phyloP scores from a whole-genome alignment of 2,329 filamentous ascomycete genomes.

The Aotearoamyces nothofagi region DNA sequence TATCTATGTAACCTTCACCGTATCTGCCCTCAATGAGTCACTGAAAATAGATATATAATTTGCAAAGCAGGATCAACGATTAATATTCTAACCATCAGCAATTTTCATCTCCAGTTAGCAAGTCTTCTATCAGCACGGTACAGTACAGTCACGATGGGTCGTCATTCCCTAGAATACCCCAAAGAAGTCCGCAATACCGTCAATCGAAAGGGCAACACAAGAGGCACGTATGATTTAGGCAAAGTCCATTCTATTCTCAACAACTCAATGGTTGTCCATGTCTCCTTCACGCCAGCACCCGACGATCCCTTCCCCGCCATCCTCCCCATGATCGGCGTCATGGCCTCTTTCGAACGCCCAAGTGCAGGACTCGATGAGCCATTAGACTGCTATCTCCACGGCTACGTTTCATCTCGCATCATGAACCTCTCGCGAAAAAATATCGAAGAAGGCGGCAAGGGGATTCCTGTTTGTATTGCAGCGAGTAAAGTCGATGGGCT shows the following conservation, averaged over 20 bases:
- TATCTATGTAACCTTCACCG: no score
- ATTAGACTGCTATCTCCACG: slow-evolving; percentile 68
- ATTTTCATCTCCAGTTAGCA: no score
- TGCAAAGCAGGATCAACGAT: no score
- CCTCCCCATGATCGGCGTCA: slow-evolving; percentile 75
- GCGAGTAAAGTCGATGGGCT: slow-evolving; percentile 67
- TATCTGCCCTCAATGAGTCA: no score
- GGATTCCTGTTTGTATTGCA: slow-evolving; percentile 56
- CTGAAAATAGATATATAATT: no score
- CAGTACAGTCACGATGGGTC: no score
- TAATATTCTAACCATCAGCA: no score
- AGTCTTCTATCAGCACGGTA: no score
- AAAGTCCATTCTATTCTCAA: slow-evolving; percentile 65
- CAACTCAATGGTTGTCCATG: slow-evolving; percentile 54
- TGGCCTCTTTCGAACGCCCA: slow-evolving; percentile 54
- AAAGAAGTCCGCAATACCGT: slow-evolving; percentile 30
- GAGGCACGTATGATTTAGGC: slow-evolving; percentile 43
- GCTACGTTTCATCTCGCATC: slow-evolving; percentile 66
- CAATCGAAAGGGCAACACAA: slow-evolving; percentile 43
- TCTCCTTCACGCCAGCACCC: slow-evolving; percentile 54
- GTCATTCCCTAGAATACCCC: not conserved
- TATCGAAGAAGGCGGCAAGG: slow-evolving; percentile 23
- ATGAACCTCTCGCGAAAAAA: slow-evolving; percentile 40
- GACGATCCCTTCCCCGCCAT: slow-evolving; percentile 52
- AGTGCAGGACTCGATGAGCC: slow-evolving; percentile 45